Evolutionary conservation across 306 rosid genomes (phyloP).

Genomic region (Prunus salicina): DNA sequence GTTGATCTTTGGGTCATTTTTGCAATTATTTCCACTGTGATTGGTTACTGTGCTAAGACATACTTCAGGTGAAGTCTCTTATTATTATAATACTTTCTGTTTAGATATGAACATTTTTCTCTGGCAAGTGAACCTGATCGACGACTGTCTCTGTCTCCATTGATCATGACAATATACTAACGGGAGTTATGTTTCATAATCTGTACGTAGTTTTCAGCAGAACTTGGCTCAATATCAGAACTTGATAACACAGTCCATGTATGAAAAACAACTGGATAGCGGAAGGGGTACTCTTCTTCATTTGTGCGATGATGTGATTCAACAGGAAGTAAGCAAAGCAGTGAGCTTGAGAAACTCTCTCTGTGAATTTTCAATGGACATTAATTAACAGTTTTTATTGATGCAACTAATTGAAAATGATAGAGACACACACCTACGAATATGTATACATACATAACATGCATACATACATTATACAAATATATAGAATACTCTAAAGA

Average conservation of each 20-base stretch:
- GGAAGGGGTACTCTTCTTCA: slow-evolving; percentile 99
- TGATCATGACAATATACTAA: no score
- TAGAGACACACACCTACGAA: no score
- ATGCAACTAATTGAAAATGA: not conserved
- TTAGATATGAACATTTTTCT: not conserved
- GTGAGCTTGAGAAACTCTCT: no score
- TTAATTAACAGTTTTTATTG: not conserved
- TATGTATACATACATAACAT: no score
- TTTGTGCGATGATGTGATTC: slow-evolving; percentile 97
- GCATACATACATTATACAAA: no score
- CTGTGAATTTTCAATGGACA: not conserved
- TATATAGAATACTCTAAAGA: no score
- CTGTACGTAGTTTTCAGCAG: slow-evolving; percentile 69
- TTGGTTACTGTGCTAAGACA: slow-evolving; percentile 88
- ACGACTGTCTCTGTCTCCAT: not conserved
- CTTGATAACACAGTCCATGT: slow-evolving; percentile 95
- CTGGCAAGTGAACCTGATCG: not conserved
- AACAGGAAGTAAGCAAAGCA: slow-evolving; percentile 74
- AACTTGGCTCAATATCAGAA: slow-evolving; percentile 84
- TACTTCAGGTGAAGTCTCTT: slow-evolving; percentile 76
- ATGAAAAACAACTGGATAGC: slow-evolving; percentile 93
- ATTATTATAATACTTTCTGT: not conserved
- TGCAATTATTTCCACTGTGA: slow-evolving; percentile 76
- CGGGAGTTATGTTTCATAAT: not conserved
- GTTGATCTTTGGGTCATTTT: slow-evolving; percentile 83